These are phyloP conservation scores for Scytalidium lignicola DNA, from an alignment of 2,329 filamentous ascomycete genomes.

Conservation along the genomic window DNA sequence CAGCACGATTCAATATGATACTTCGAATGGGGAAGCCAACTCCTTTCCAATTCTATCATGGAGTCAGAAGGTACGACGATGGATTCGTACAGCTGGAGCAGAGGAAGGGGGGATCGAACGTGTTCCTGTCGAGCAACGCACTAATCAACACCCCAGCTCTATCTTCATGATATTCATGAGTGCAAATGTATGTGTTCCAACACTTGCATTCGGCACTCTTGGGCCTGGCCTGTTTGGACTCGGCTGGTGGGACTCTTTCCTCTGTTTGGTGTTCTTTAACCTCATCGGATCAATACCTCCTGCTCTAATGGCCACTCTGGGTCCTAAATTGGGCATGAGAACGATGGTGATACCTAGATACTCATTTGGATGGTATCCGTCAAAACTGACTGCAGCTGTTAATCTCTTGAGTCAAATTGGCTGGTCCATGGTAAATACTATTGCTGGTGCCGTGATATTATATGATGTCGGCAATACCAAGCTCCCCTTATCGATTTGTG, in stretches of 20 bases:
- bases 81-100: constrained; percentile 2
- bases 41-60: background rate
- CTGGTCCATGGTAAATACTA: constrained; percentile 14
- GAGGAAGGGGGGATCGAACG: constrained; percentile 1
- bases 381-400: constrained; percentile 10
- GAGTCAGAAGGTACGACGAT: background rate
- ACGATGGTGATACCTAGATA: constrained; percentile 26
- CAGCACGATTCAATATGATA: background rate
- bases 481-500: constrained; percentile 16
- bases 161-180: constrained; percentile 1
- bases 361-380: constrained; percentile 21
- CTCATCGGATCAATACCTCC: constrained; percentile 19
- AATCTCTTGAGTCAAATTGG: constrained; percentile 15
- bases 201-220: constrained; percentile 1
- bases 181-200: constrained; percentile 1
- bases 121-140: background rate
- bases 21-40: background rate
- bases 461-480: constrained; percentile 18
- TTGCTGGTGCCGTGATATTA: constrained; percentile 15
- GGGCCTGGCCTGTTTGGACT: constrained; percentile 10
- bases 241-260: constrained; percentile 21
- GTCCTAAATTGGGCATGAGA: constrained; percentile 25
- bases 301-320: constrained; percentile 19
- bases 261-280: constrained; percentile 24
- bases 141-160: constrained; percentile 1